phyloP scores from a whole-genome alignment of 2,329 filamentous ascomycete species.

The Metarhizium sp. region DNA sequence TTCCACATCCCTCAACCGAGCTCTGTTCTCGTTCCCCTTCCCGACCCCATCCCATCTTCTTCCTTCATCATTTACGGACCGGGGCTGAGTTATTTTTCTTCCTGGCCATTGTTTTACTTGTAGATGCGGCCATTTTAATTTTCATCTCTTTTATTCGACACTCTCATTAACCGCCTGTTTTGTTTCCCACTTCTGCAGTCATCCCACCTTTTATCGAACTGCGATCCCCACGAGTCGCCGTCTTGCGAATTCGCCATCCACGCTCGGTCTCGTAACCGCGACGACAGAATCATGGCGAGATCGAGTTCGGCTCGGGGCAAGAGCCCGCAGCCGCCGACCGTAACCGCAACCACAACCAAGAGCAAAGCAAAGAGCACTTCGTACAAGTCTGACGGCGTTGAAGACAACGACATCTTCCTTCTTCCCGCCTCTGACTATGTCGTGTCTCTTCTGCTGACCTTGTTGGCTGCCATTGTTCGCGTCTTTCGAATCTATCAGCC shows the following conservation, averaged over 20 bases:
- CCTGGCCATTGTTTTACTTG: conserved; percentile 4
- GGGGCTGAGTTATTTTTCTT: conserved; percentile 4
- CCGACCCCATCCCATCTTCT: conserved; percentile 8
- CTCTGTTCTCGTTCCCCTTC: conserved; percentile 11
- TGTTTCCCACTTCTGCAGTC: not conserved
- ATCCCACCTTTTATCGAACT: not conserved
- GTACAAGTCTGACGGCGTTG: conserved; percentile 70
- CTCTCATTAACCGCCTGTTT: conserved; percentile 11
- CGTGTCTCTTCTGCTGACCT: conserved; percentile 60
- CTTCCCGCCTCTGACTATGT: conserved; percentile 79
- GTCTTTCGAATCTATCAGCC: conserved; percentile 96
- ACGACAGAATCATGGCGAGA: conserved; percentile 21
- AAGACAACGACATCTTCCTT: conserved; percentile 85
- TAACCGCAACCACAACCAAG: conserved; percentile 13
- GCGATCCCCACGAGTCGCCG: conserved; percentile 1
- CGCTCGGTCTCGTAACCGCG: not conserved
- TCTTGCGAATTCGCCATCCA: not conserved
- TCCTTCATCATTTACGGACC: not conserved
- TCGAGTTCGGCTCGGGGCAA: conserved; percentile 24
- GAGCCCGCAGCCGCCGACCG: conserved; percentile 23
- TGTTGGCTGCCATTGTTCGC: conserved; percentile 70
- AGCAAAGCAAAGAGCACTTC: conserved; percentile 36
- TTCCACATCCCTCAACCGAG: conserved; percentile 6
- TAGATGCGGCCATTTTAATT: conserved; percentile 7
- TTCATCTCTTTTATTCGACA: conserved; percentile 9